Conservation (phyloP, 2,329 filamentous ascomycete genomes). For the Claviceps sp. region DNA sequence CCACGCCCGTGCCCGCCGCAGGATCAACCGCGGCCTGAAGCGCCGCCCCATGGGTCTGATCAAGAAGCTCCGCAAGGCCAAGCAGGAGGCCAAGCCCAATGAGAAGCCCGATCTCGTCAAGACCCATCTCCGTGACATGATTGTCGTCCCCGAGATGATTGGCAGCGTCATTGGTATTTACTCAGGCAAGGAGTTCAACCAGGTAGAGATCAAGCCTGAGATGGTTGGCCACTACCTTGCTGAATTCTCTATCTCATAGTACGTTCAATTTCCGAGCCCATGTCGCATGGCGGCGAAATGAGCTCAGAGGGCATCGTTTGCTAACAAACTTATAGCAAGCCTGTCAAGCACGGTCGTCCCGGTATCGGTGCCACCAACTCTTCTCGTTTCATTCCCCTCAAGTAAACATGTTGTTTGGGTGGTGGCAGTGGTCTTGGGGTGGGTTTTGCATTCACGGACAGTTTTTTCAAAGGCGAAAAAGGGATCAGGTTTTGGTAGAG, state of each 20-base stretch:
- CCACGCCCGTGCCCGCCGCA: constrained; percentile 93
- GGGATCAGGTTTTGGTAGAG: constrained; percentile 37
- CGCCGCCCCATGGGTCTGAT: constrained; percentile 99
- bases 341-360: constrained; percentile 99
- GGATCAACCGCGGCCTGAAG: constrained; percentile 99
- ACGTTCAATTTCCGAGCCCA: constrained; percentile 31
- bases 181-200: constrained; percentile 99
- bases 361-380: constrained; percentile 99
- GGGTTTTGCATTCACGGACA: constrained; percentile 45
- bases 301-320: not conserved
- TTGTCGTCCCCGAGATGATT: constrained; percentile 99
- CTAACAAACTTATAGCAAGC: constrained; percentile 64
- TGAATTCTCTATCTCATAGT: constrained; percentile 99
- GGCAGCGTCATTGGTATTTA: constrained; percentile 97
- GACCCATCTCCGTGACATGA: constrained; percentile 99
- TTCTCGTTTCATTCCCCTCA: constrained; percentile 99
- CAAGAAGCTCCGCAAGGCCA: constrained; percentile 99
- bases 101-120: constrained; percentile 99
- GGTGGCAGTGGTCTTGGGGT: constrained; percentile 25
- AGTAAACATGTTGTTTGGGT: constrained; percentile 57
- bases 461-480: constrained; percentile 38
- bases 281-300: not conserved
- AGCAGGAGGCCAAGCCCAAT: constrained; percentile 97
- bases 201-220: constrained; percentile 99
- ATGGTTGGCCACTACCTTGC: constrained; percentile 99